Conservation (phyloP, 108 stramenopile genomes). For the Chaetoceros tenuissimus region DNA sequence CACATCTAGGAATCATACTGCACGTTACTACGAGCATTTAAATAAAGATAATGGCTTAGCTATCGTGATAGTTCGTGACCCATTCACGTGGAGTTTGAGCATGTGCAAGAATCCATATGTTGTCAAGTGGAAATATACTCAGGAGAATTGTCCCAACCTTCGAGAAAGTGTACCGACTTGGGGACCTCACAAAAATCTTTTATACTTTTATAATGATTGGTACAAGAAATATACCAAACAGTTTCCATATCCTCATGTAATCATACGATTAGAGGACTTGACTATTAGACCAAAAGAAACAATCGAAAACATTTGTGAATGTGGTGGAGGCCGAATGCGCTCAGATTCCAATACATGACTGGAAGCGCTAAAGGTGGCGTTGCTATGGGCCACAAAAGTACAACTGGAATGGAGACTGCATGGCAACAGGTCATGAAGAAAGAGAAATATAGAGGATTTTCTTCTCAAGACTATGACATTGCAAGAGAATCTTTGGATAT, state of each 20-base stretch:
- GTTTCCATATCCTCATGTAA: slow-evolving; percentile 35
- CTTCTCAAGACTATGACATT: too few relatives aligned
- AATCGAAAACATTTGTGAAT: slow-evolving; percentile 44
- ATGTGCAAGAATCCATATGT: slow-evolving; percentile 60
- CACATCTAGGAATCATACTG: slow-evolving; percentile 10
- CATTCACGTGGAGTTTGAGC: slow-evolving; percentile 63
- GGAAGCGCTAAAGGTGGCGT: too few relatives aligned
- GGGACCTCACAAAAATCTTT: slow-evolving; percentile 25
- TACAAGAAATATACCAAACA: slow-evolving; percentile 40
- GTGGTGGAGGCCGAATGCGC: slow-evolving; percentile 44
- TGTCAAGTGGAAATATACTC: not conserved
- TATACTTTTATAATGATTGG: slow-evolving; percentile 58
- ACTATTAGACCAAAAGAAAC: slow-evolving; percentile 53
- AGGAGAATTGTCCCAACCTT: slow-evolving; percentile 2
- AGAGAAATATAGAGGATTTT: too few relatives aligned
- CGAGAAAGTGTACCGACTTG: not conserved
- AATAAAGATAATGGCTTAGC: slow-evolving; percentile 42
- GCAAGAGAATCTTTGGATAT: too few relatives aligned
- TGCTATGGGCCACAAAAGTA: too few relatives aligned
- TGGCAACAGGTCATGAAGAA: too few relatives aligned
- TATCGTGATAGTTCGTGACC: slow-evolving; percentile 63
- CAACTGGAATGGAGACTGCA: too few relatives aligned
- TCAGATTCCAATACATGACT: too few relatives aligned
- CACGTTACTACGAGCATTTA: slow-evolving; percentile 8
- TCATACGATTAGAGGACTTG: slow-evolving; percentile 75